Evolutionary conservation across 2,329 filamentous ascomycete species (phyloP).

Genomic region (Aspergillus viridinutans): DNA sequence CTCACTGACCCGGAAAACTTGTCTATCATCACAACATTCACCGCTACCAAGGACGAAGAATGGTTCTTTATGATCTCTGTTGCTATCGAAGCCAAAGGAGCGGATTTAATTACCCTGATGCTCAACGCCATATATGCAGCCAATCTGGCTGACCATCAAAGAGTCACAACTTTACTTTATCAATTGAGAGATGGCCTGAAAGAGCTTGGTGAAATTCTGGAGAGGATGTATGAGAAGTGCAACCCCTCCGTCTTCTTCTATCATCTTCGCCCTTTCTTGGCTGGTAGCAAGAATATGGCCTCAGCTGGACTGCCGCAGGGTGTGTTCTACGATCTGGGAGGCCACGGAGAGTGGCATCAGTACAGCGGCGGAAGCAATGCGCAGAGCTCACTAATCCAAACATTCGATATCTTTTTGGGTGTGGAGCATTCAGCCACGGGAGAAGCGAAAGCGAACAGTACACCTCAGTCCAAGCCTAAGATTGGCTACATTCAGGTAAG

Average conservation of each 20-base stretch:
- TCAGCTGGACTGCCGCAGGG: constrained; percentile 43
- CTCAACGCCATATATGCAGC: constrained; percentile 41
- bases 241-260: constrained; percentile 45
- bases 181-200: constrained; percentile 34
- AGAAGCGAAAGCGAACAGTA: background rate
- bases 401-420: constrained; percentile 46
- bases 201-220: constrained; percentile 36
- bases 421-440: constrained; percentile 37
- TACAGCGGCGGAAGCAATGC: constrained; percentile 49
- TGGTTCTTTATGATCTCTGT: constrained; percentile 46
- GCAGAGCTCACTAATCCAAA: constrained; percentile 47
- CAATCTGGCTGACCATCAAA: constrained; percentile 24
- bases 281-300: constrained; percentile 47
- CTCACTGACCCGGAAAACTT: constrained; percentile 25
- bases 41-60: constrained; percentile 24
- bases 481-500: constrained; percentile 17
- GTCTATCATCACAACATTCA: constrained; percentile 17
- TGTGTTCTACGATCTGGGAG: constrained; percentile 46
- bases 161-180: constrained; percentile 14
- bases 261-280: constrained; percentile 43
- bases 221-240: constrained; percentile 46
- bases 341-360: constrained; percentile 40
- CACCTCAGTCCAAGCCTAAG: background rate
- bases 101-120: constrained; percentile 39
- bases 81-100: constrained; percentile 46